A percentile compares a stretch with the other conserved stretches of the same genome.
Evolutionary conservation across 2,329 filamentous ascomycete genomes (phyloP).

Genomic region (Pyrenophora graminea): DNA sequence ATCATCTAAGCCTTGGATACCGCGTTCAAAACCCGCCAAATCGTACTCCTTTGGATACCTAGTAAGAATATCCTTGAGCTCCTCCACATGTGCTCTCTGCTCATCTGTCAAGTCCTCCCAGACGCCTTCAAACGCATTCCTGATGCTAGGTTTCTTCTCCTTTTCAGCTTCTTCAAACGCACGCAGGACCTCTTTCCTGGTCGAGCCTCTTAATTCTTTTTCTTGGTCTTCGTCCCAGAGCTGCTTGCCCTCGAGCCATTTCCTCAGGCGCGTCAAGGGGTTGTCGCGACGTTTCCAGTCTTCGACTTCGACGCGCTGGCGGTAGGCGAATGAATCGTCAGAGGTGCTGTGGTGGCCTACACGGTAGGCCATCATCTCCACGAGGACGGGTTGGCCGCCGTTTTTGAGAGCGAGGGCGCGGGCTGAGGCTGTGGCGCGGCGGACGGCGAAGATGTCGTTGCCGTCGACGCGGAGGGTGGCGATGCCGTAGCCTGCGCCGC

Average conservation of each 20-base stretch:
- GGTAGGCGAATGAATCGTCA: constrained; percentile 96
- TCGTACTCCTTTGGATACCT: constrained; percentile 94
- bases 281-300: constrained; percentile 93
- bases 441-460: constrained; percentile 90
- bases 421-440: constrained; percentile 77
- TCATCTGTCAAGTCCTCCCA: constrained; percentile 88
- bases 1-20: constrained; percentile 64
- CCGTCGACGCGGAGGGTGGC: constrained; percentile 90
- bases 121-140: constrained; percentile 80
- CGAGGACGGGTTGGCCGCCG: constrained; percentile 80
- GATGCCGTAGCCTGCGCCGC: constrained; percentile 89
- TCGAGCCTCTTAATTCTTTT: constrained; percentile 67
- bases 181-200: constrained; percentile 75
- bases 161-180: constrained; percentile 84
- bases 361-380: constrained; percentile 98
- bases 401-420: constrained; percentile 76
- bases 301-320: constrained; percentile 88
- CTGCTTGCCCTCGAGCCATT: constrained; percentile 84
- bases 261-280: constrained; percentile 79
- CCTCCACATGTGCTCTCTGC: constrained; percentile 71
- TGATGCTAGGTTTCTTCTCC: constrained; percentile 75
- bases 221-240: constrained; percentile 87
- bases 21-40: constrained; percentile 73
- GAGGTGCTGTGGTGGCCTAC: constrained; percentile 96
- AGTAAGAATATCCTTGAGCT: constrained; percentile 77